Conservation (phyloP, 2,329 filamentous ascomycete species). For the Claviceps purpurea region DNA sequence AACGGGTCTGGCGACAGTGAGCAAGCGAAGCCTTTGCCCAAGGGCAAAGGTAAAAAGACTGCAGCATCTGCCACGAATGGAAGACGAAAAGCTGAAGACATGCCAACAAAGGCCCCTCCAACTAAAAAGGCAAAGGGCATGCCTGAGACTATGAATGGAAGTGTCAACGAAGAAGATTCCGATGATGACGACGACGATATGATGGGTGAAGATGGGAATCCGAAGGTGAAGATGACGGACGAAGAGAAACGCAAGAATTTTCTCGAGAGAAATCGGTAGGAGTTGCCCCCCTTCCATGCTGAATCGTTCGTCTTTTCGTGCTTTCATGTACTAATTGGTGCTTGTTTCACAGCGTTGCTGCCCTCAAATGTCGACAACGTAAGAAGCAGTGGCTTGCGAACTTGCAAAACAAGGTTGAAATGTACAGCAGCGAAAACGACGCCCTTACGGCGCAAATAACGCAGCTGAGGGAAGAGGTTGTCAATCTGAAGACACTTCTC, state of each 20-base stretch:
- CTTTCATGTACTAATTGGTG: neutral
- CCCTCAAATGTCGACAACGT: constrained; percentile 88
- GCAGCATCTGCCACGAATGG: constrained; percentile 40
- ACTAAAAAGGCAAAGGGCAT: constrained; percentile 56
- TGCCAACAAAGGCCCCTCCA: constrained; percentile 45
- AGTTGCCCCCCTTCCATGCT: neutral
- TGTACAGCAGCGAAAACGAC: constrained; percentile 87
- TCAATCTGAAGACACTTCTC: constrained; percentile 84
- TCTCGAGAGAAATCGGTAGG: constrained; percentile 85
- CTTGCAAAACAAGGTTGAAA: constrained; percentile 84
- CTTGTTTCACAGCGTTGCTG: constrained; percentile 57
- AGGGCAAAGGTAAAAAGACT: constrained; percentile 57
- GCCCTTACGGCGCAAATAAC: constrained; percentile 71
- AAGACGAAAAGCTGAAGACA: constrained; percentile 65
- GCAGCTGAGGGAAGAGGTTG: constrained; percentile 78
- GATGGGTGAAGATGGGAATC: constrained; percentile 42
- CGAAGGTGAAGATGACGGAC: constrained; percentile 79
- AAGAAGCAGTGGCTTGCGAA: constrained; percentile 99
- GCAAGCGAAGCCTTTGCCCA: constrained; percentile 49
- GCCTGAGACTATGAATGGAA: constrained; percentile 14
- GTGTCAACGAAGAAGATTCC: constrained; percentile 32
- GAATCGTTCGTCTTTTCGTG: neutral
- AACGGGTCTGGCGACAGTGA: constrained; percentile 63
- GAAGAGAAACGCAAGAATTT: constrained; percentile 99
- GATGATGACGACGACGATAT: constrained; percentile 35